Evolutionary conservation across 306 rosid genomes (phyloP).

Genomic region (Pyrus betulifolia): DNA sequence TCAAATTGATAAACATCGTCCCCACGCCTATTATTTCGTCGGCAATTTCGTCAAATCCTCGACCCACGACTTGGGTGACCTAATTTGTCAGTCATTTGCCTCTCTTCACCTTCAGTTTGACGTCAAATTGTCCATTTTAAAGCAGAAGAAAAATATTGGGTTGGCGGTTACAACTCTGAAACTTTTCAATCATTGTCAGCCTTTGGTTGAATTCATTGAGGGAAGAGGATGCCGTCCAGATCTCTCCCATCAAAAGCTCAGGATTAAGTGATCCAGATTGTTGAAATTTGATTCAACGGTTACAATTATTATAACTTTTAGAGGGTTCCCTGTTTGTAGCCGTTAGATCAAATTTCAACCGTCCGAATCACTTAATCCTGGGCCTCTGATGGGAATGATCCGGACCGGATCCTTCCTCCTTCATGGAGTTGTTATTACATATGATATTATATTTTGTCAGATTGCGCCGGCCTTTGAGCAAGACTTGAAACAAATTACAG

Average conservation of each 20-base stretch:
- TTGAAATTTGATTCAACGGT: too few relatives aligned
- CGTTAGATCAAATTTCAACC: too few relatives aligned
- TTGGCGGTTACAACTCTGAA: background rate
- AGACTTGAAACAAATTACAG: background rate
- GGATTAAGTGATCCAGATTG: too few relatives aligned
- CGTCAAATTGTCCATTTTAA: background rate
- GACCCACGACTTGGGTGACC: background rate
- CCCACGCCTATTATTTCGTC: background rate
- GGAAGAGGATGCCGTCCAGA: too few relatives aligned
- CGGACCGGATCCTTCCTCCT: too few relatives aligned
- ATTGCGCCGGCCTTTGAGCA: background rate
- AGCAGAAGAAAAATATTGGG: background rate
- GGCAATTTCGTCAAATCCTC: background rate
- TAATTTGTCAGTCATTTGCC: background rate
- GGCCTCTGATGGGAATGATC: too few relatives aligned
- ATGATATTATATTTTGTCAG: background rate
- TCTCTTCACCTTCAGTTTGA: too few relatives aligned
- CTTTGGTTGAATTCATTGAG: background rate
- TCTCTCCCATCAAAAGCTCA: too few relatives aligned
- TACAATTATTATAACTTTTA: too few relatives aligned
- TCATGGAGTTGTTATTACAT: background rate
- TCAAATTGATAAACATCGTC: background rate
- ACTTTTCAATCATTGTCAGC: background rate
- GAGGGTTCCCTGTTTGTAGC: rapidly evolving
- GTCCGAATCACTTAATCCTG: too few relatives aligned